These are phyloP conservation scores for Calonectria ilicicola DNA, from an alignment of 2,329 filamentous ascomycete species.

Conservation along the genomic window DNA sequence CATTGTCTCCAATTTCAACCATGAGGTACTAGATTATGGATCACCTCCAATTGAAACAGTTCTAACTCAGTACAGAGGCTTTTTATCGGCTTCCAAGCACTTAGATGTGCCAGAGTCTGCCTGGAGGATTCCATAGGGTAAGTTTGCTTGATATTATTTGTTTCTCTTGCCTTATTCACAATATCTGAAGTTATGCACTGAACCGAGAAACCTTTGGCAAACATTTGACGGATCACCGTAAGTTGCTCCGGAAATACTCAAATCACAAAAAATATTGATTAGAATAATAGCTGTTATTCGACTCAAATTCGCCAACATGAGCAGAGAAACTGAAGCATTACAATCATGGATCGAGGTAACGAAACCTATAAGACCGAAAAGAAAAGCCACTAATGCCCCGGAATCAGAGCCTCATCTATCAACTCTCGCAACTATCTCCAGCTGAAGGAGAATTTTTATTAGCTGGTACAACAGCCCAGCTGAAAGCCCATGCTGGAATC, in stretches of 20 bases:
- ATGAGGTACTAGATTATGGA: background rate
- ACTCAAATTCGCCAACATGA: conserved; percentile 19
- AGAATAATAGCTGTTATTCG: conserved; percentile 8
- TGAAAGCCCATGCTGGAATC: conserved; percentile 14
- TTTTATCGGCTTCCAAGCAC: conserved; percentile 15
- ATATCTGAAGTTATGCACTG: conserved; percentile 2
- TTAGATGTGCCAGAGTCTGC: conserved; percentile 17
- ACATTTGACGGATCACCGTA: conserved; percentile 9
- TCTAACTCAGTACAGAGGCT: background rate
- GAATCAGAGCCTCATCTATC: conserved; percentile 7
- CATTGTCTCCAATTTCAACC: conserved; percentile 17
- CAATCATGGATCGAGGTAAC: conserved; percentile 21
- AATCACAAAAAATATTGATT: background rate
- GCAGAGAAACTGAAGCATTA: conserved; percentile 10
- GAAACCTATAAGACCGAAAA: background rate
- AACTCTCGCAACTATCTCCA: conserved; percentile 1
- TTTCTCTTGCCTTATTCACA: background rate
- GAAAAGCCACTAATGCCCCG: background rate
- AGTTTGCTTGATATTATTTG: background rate
- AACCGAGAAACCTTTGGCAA: conserved; percentile 22
- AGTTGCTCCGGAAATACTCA: background rate
- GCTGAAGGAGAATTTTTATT: conserved; percentile 9
- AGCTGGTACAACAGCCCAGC: conserved; percentile 18
- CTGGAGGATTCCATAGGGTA: conserved; percentile 17
- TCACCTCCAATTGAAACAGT: too few species aligned